A percentile compares a stretch with the other conserved stretches of the same genome.
Evolutionary conservation across 2,329 filamentous ascomycete species (phyloP).

Genomic region (Colletotrichum sp.): DNA sequence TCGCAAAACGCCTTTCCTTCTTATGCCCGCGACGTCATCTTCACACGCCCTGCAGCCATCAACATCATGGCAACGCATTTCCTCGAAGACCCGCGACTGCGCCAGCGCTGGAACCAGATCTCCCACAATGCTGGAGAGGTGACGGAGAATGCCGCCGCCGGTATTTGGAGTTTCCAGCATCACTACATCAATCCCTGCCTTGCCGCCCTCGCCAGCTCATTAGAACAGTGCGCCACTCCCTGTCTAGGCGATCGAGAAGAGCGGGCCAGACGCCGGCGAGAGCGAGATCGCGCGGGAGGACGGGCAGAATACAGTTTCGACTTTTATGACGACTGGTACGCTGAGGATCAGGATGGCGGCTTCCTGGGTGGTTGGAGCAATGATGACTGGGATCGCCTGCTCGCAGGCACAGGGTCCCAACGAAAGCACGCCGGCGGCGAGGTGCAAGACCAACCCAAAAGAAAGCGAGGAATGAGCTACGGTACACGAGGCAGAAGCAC

Average conservation of each 20-base stretch:
- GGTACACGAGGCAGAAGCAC: constrained; percentile 62
- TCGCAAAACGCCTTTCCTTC: neutral
- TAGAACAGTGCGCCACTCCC: constrained; percentile 75
- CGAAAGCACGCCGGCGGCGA: constrained; percentile 38
- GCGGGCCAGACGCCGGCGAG: constrained; percentile 69
- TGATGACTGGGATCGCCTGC: constrained; percentile 84
- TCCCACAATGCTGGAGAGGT: constrained; percentile 88
- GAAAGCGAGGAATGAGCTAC: constrained; percentile 89
- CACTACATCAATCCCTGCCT: constrained; percentile 86
- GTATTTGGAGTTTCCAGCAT: constrained; percentile 88
- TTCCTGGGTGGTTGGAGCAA: constrained; percentile 73
- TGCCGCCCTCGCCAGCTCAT: constrained; percentile 65
- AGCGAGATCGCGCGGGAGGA: constrained; percentile 64
- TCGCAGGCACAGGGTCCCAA: constrained; percentile 70
- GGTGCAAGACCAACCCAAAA: constrained; percentile 68
- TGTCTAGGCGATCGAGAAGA: constrained; percentile 78
- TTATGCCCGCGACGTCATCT: constrained; percentile 16
- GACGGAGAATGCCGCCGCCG: constrained; percentile 89
- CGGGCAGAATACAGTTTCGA: constrained; percentile 88
- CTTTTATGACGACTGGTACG: constrained; percentile 98
- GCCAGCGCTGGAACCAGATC: constrained; percentile 92
- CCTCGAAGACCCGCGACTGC: constrained; percentile 83
- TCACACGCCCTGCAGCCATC: constrained; percentile 1
- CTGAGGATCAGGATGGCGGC: constrained; percentile 58
- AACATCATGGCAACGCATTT: constrained; percentile 55